Percentiles rank a stretch among this genome's conserved stretches.
phyloP scores from a whole-genome alignment of 768 basidiomycete genomes.

The Macrolepiota dolichaula region DNA sequence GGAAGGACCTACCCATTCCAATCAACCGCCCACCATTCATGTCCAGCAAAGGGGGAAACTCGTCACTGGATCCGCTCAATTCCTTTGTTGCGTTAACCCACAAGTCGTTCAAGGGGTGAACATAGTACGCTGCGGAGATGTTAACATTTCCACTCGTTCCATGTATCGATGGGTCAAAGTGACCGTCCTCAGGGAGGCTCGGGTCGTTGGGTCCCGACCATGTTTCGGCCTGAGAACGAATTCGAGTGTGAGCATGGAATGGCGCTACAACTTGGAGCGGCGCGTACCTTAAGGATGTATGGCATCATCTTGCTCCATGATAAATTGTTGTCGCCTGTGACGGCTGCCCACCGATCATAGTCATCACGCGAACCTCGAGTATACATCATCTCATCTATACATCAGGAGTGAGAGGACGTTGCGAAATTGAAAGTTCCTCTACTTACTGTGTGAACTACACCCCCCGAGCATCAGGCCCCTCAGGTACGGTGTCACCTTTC shows the following conservation, averaged over 20 bases:
- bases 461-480: no score
- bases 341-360: not conserved
- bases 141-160: not conserved
- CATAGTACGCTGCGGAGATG: not conserved
- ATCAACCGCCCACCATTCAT: conserved; percentile 1
- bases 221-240: not conserved
- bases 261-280: not conserved
- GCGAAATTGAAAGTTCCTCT: not conserved
- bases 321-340: not conserved
- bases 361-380: not conserved
- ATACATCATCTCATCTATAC: conserved; percentile 2
- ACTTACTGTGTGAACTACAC: not conserved
- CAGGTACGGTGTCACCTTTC: no score
- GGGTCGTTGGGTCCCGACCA: not conserved
- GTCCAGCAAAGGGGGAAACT: conserved; percentile 7
- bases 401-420: not conserved
- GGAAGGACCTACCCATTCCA: not conserved
- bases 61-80: not conserved
- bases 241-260: no score
- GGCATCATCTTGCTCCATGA: not conserved
- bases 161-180: not conserved
- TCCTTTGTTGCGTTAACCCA: not conserved
- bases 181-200: not conserved
- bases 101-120: not conserved
- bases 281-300: not conserved